Evolutionary conservation across 306 rosid species (phyloP), one percentile per base, ranked within the genome.

Genomic region (Mucuna pruriens): DNA sequence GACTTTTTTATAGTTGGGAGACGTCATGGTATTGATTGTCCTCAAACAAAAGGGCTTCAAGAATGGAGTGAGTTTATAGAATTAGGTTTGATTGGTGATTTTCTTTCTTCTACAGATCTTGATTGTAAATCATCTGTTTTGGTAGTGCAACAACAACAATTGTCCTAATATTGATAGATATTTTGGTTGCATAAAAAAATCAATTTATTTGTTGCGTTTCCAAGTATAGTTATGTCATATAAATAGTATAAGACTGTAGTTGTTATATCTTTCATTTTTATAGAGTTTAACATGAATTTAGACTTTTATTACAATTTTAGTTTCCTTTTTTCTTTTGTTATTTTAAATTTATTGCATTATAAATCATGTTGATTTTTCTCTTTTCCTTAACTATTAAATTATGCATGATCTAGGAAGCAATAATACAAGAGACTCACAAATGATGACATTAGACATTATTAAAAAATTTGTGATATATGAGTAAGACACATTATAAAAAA

Each of bases 21-120:
- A 62, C 46, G 88, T 4, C 20, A 84, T 40, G 83, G 77, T 3
- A 54, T 76, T 4, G 39, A 74, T 3, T 84, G 66, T 1, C 86
- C 78, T 48, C 87, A 86, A 20, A 90, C 89, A 0, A 31, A 66
- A 3, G 90, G 88, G 11, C 87, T 90, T 34, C 22, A 71, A 17
- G 85, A 87, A 58, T 92, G 94, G 94, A 86, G 80, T 83, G 97
- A 92, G 69, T 88, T 88, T 31, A 76, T 86, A 9, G 94, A 92
- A 74, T 76, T 92, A 25, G 97, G 94, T 26, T 48, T 75, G 0
- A 10, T 90, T 7, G 94, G 94, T 36, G 97, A 92, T 79, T 65
- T 83, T 86, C 91, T 92, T 54, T 88, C 94, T 25, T 90, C 97
- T 0, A 20, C 86, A 0, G 91, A 87, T 74, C 31, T 82, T 22